These are phyloP conservation scores for Colletotrichum scovillei DNA, from an alignment of 2,329 filamentous ascomycete genomes.

Conservation along the genomic window DNA sequence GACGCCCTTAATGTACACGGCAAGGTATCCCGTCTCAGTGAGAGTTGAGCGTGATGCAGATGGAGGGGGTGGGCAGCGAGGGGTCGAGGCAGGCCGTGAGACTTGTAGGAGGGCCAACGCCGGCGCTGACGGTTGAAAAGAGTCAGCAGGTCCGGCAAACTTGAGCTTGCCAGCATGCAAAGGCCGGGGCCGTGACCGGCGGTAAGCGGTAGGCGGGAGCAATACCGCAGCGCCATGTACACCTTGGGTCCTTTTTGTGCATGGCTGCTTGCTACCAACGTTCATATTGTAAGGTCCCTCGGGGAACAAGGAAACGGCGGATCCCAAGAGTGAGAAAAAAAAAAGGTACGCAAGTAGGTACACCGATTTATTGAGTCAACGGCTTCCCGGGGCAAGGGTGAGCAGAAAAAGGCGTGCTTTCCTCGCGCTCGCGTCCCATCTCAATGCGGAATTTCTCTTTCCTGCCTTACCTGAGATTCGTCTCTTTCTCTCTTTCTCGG, in stretches of 20 bases:
- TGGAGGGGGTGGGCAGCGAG: not conserved
- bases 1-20: not conserved
- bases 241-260: not conserved
- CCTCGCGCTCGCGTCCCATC: not conserved
- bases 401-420: not conserved
- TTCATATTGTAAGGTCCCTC: not conserved
- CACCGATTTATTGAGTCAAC: constrained; percentile 3
- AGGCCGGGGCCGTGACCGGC: constrained; percentile 20
- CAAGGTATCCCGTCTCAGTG: too few relatives aligned
- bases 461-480: not conserved
- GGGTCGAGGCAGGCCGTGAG: not conserved
- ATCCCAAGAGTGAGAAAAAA: not conserved
- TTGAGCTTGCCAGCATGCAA: not conserved
- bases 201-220: constrained; percentile 4
- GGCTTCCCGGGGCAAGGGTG: not conserved
- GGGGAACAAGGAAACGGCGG: constrained; percentile 3
- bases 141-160: constrained; percentile 10
- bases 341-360: not conserved
- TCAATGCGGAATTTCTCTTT: constrained; percentile 4
- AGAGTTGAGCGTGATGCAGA: not conserved
- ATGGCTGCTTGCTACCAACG: too few relatives aligned
- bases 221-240: not conserved
- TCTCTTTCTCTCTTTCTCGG: not conserved
- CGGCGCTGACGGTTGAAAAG: not conserved
- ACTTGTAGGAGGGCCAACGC: not conserved